phyloP scores from a whole-genome alignment of 306 rosid species.

The Psophocarpus tetragonolobus region DNA sequence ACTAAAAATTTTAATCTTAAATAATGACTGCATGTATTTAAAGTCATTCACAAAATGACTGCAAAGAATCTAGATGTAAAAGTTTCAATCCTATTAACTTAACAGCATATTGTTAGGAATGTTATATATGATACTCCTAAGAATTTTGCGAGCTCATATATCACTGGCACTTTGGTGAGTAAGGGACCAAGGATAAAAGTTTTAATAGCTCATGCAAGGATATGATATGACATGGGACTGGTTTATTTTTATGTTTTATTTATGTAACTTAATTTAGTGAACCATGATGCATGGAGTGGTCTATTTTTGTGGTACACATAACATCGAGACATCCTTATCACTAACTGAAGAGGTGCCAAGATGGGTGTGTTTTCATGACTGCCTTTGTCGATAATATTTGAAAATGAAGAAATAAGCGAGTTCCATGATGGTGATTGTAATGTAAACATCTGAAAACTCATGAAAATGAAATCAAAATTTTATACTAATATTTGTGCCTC shows the following conservation, averaged over 20 bases:
- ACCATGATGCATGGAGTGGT: not conserved
- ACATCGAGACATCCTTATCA: not conserved
- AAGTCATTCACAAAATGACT: no score
- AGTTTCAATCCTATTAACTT: not conserved
- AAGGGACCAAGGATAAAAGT: constrained; percentile 8
- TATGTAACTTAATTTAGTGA: not conserved
- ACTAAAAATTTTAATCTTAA: no score
- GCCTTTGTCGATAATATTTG: not conserved
- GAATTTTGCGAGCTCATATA: not conserved
- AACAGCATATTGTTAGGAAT: not conserved
- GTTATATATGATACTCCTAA: not conserved
- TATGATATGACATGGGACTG: not conserved
- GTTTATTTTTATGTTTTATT: not conserved
- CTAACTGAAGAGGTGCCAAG: not conserved
- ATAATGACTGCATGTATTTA: no score
- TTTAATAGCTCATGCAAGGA: not conserved
- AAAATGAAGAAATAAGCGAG: not conserved
- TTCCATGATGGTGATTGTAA: not conserved
- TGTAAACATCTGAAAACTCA: not conserved
- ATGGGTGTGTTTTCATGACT: not conserved
- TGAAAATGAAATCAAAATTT: not conserved
- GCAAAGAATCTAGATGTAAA: no score
- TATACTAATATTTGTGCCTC: not conserved
- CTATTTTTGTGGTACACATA: not conserved
- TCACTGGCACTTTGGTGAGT: not conserved